Evolutionary conservation across 2,329 filamentous ascomycete genomes (phyloP), one percentile per base, ranked within the genome.

Genomic region (Cyphellophora attinorum): DNA sequence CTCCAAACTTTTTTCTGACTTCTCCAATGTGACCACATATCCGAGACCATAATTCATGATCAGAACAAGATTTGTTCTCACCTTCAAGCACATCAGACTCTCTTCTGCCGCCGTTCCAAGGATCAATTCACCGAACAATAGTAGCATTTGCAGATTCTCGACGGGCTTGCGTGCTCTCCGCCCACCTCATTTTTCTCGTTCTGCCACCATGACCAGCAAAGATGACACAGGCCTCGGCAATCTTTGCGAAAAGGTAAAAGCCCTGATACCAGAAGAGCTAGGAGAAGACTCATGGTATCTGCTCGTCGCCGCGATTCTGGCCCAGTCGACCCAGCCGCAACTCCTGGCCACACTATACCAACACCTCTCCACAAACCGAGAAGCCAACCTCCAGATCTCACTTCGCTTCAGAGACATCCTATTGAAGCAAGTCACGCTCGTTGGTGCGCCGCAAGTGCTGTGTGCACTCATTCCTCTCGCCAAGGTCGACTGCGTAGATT

Each of bases 261-360:
- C 19, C 6, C 19, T 44, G 23, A 33, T 53, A 12, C 46, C 52
- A 6, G 42, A 47, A 16, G 44, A 93, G 69, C 11, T 68, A 57
- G 3, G 85, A 81, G 4, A 88, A 73, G 42, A 72, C 67, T 51
- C 67, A 54, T 38, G 68, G 70, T 47, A 70, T 53, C 11, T 61
- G 57, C 23, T 61, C 54, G 48, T 57, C 27, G 50, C 49, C 27
- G 46, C 52, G 4, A 44, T 45, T 16, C 43, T 55, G 3, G 48
- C 51, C 4, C 45, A 44, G 27, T 53, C 48, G 17, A 42, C 47
- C 6, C 46, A 47, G 14, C 47, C 51, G 14, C 32, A 42, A 5
- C 47, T 49, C 29, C 34, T 54, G 19, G 52, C 48, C 11, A 31
- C 46, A 11, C 50, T 54, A 31, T 55, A 51, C 42, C 49, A 42